A percentile compares a stretch with the other conserved stretches of the same genome.
phyloP scores from a whole-genome alignment of 2,329 filamentous ascomycete species.

The Periconia sp. region DNA sequence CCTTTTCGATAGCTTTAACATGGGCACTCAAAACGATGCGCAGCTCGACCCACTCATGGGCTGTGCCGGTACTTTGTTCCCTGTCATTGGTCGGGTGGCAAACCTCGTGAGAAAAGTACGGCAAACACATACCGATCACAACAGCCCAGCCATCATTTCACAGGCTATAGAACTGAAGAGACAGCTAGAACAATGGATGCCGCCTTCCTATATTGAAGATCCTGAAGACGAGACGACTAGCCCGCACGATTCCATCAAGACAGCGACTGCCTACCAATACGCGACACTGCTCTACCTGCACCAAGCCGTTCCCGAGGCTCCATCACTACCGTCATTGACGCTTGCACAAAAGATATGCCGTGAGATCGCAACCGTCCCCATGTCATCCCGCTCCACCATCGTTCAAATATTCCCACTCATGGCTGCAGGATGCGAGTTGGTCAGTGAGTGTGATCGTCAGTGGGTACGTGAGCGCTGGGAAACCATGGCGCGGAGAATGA shows the following conservation, averaged over 20 bases:
- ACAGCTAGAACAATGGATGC: conserved; percentile 62
- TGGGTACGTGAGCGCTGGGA: conserved; percentile 68
- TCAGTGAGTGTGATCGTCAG: conserved; percentile 59
- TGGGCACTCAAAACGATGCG: conserved; percentile 44
- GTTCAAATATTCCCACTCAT: conserved; percentile 71
- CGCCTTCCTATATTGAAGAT: conserved; percentile 59
- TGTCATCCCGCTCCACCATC: conserved; percentile 64
- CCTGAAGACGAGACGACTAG: conserved; percentile 66
- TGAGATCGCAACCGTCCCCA: conserved; percentile 64
- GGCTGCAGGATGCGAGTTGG: conserved; percentile 66
- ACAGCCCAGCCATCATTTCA: conserved; percentile 62
- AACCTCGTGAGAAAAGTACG: conserved; percentile 65
- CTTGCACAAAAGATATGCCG: conserved; percentile 64
- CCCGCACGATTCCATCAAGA: conserved; percentile 66
- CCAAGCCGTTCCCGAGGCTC: conserved; percentile 69
- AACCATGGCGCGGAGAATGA: conserved; percentile 62
- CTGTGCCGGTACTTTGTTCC: conserved; percentile 67
- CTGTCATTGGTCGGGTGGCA: conserved; percentile 66
- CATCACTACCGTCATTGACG: conserved; percentile 58
- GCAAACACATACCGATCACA: conserved; percentile 52
- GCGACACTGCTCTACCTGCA: conserved; percentile 68
- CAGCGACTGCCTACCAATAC: conserved; percentile 67
- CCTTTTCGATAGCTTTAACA: conserved; percentile 40
- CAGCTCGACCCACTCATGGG: conserved; percentile 73
- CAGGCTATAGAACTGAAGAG: conserved; percentile 64